Conservation (phyloP, 352 stramenopile species). For the Phytophthora multivora region DNA sequence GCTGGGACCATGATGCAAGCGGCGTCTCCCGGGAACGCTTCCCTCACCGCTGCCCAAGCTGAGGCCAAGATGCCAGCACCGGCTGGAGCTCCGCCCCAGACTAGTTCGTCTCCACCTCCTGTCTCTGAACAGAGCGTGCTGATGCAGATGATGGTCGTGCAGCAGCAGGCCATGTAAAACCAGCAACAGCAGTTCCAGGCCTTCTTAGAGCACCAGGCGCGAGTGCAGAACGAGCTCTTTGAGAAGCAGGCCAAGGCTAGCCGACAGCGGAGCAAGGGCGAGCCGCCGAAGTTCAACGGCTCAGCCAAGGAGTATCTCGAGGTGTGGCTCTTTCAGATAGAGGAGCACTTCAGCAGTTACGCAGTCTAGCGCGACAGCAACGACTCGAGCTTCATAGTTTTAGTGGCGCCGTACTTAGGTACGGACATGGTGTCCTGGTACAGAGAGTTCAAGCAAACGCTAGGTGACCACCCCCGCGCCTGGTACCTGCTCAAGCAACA, state of each 20-base stretch:
- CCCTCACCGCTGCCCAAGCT: too few species aligned
- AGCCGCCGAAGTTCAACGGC: conserved; percentile 16
- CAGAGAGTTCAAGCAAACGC: not conserved
- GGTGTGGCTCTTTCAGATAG: conserved; percentile 18
- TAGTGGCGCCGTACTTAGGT: conserved; percentile 12
- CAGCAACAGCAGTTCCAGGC: conserved; percentile 7
- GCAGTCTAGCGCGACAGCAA: conserved; percentile 1
- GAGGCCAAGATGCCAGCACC: too few species aligned
- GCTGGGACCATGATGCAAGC: too few species aligned
- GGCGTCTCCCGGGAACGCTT: too few species aligned
- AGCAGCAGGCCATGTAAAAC: too few species aligned
- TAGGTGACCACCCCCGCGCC: not conserved
- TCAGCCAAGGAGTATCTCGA: conserved; percentile 14
- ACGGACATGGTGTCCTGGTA: conserved; percentile 23
- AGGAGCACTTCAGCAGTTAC: conserved; percentile 20
- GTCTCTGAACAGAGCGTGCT: not conserved
- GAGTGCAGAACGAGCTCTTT: not conserved
- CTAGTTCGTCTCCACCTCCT: too few species aligned
- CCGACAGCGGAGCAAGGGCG: conserved; percentile 9
- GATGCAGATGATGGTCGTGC: conserved; percentile 14
- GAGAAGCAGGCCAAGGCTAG: not conserved
- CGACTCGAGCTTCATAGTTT: conserved; percentile 7
- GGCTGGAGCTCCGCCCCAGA: too few species aligned
- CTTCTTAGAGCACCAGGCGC: conserved; percentile 10
- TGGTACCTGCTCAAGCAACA: conserved; percentile 7